Evolutionary conservation across 352 stramenopile genomes (phyloP), one percentile per base, ranked within the genome.

Genomic region (Phytophthora sp.): DNA sequence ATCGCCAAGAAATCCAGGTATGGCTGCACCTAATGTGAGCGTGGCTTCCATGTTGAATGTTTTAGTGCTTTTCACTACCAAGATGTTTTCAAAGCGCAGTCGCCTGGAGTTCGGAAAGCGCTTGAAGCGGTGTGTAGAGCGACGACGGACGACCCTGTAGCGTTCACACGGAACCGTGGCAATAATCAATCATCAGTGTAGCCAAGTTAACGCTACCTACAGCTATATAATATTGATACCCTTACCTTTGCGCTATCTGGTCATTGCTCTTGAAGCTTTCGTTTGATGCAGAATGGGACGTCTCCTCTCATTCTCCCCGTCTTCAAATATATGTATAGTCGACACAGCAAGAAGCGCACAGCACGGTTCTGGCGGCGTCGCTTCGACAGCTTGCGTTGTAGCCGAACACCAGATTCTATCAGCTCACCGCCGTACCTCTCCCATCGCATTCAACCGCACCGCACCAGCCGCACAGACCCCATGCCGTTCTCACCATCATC

Each of bases 61-160:
- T 66, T 55, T 15, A 55, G 47, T 18, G 47, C 49, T 2, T 59
- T 59, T 16, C 47, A 59, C 23, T 55, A 55, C 12, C 47, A 66
- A 33, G 58, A 35, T 9, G 41, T 66, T 3, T 27, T 66, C 41
- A 54, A 47, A 62, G 42, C 41, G 36, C 27, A 36, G 23, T 62
- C 54, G 18, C 20, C 30, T 21, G 26, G 8, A 38, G 29, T 62
- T 29, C 30, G 42, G 2, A 2, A 35, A 46, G 54, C 39, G 20
- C 39, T 54, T 20, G 54, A 53, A 15, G 29, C 54, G 13, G 16
- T 54, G 13, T 46, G 54, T 20, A 53, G 41, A 6, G 29, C 41
- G 21, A 30, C 41, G 30, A 54, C 42, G 20, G 18, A 38, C n/a
- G 41, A 54, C 2, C 41, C 42, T 54, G 8, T 54, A 20, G 7